Evolutionary conservation across 345 rosid genomes (phyloP).

Genomic region (Reutealis trisperma): DNA sequence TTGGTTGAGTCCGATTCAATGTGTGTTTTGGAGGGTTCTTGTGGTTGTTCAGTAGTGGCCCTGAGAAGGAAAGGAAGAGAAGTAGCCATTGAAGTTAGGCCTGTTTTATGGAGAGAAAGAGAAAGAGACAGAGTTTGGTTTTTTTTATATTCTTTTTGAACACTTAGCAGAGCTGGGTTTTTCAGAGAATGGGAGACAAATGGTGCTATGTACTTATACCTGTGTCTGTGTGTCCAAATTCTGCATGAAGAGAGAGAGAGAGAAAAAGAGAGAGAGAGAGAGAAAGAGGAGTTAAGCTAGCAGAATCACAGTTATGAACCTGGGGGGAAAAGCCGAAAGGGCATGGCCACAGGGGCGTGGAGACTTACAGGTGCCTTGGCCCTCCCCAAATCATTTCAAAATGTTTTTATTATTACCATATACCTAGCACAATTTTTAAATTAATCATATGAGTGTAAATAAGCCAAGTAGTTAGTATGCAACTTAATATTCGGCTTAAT

Average conservation of each 20-base stretch:
- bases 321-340: constrained; percentile 29
- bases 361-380: too few species aligned
- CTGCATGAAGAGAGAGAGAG: not conserved
- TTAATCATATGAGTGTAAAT: too few species aligned
- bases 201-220: not conserved
- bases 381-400: too few species aligned
- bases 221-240: not conserved
- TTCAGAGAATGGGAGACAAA: not conserved
- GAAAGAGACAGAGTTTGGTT: not conserved
- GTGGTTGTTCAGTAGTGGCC: not conserved
- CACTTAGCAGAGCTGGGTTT: not conserved
- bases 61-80: too few species aligned
- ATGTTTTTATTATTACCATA: too few species aligned
- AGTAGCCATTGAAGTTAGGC: constrained; percentile 6
- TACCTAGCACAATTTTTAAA: too few species aligned
- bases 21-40: constrained; percentile 23
- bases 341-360: constrained; percentile 1
- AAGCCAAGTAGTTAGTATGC: too few species aligned
- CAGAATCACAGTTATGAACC: not conserved
- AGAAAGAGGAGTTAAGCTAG: not conserved
- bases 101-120: not conserved
- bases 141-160: not conserved
- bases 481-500: too few species aligned
- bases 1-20: not conserved
- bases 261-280: not conserved